Base-by-base conservation (phyloP, 805 yeast species). In the Wickerhamiella musiphila region DNA sequence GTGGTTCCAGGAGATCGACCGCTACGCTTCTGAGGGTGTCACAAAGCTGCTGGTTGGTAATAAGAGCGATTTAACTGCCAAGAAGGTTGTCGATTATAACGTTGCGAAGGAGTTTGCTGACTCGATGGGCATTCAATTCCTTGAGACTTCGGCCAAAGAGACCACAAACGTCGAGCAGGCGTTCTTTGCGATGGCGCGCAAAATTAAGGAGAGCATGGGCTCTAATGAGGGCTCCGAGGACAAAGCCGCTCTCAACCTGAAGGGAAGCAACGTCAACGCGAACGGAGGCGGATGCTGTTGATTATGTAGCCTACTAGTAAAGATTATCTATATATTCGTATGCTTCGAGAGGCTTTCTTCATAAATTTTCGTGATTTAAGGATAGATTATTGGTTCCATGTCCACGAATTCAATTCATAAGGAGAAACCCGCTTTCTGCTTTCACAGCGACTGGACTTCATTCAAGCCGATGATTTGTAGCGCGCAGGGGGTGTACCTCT, bases 81-180 rank as follows among this genome's bases (percentile, higher is more conserved):
- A 84, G 65, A 79, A 84, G 63, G 84, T 82, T 34, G 98, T 90
- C 35, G 96, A 90, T 51, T 82, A 78, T 59, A 78, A 92, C 39
- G 84, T 79, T 33, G 96, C 96, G 23, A 83, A 86, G 64, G 96
- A 86, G 61, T 90, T 84, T 64, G 94, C 96, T 28, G 96, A 90
- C 56, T 78, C 93, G 26, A 67, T 82, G 54, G 86, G 81, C 45
- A 78, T 90, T 51, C 94, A 94, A 43, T 83, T 90, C 57, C 68
- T 90, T 58, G 98, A 90, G 61, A 90, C 98, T 8, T 78, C 93
- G 23, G 98, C 98, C 18, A 70, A 83, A 56, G 78, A 78, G 49
- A 78, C 94, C 22, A 82, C 94, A 36, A 90, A 90, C 53, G 98
- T 90, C 46, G 98, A 90, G 58, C 94, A 90, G 58, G 96, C 96